Conservation (phyloP, 2,329 filamentous ascomycete genomes). For the Scolecobasidium constrictum region DNA sequence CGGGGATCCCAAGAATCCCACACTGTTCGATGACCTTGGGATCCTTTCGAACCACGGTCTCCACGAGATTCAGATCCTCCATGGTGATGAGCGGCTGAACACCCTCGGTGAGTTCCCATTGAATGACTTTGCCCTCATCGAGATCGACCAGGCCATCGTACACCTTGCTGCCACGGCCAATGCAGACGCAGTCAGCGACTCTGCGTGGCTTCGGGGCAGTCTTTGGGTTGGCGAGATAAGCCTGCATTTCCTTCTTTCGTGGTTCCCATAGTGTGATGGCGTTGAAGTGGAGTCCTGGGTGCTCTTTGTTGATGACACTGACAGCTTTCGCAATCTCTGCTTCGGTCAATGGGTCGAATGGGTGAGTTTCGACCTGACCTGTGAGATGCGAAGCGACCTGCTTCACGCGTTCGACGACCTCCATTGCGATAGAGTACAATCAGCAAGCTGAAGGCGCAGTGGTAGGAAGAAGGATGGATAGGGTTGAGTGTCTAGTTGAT, state of each 20-base stretch:
- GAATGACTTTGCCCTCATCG: conserved; percentile 50
- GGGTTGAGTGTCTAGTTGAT: too few relatives aligned
- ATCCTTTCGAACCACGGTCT: conserved; percentile 64
- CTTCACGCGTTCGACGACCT: conserved; percentile 54
- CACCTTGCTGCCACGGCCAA: conserved; percentile 66
- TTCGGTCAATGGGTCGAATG: conserved; percentile 65
- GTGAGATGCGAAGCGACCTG: conserved; percentile 52
- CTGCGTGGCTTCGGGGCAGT: conserved; percentile 53
- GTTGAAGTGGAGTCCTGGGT: conserved; percentile 71
- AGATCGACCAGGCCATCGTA: conserved; percentile 76
- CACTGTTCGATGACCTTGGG: conserved; percentile 87
- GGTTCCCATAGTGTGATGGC: conserved; percentile 78
- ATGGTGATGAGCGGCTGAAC: conserved; percentile 86
- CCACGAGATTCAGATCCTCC: conserved; percentile 77
- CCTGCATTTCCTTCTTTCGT: conserved; percentile 71
- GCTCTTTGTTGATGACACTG: conserved; percentile 54
- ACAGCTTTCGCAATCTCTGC: conserved; percentile 65
- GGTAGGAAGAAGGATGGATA: too few relatives aligned
- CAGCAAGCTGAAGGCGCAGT: too few relatives aligned
- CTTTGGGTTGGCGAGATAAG: conserved; percentile 60
- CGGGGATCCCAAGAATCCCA: conserved; percentile 66
- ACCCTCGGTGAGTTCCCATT: conserved; percentile 65
- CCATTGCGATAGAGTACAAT: background rate
- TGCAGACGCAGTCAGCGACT: conserved; percentile 73
- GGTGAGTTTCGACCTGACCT: conserved; percentile 48